These are phyloP conservation scores for Baeospora myosura DNA, from an alignment of 1,284 basidiomycete genomes.

Conservation along the genomic window DNA sequence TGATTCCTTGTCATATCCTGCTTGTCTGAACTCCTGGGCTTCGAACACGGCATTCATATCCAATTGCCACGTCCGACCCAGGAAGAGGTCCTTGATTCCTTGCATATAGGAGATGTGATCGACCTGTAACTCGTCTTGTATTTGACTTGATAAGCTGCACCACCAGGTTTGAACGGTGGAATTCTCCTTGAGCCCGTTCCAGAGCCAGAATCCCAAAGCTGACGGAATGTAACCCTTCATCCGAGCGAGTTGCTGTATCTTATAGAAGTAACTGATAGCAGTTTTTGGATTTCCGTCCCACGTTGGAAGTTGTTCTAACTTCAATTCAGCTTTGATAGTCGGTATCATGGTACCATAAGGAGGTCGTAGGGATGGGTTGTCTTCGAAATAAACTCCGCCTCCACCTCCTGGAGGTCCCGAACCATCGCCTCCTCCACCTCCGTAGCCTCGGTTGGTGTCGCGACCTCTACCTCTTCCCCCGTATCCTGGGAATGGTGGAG, in stretches of 20 bases:
- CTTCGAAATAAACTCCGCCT: too few relatives aligned
- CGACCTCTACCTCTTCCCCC: too few relatives aligned
- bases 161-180: slow-evolving; percentile 5
- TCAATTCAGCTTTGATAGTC: slow-evolving; percentile 3
- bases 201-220: background rate
- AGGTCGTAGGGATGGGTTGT: too few relatives aligned
- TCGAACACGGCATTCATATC: slow-evolving; percentile 1
- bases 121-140: background rate
- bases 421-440: too few relatives aligned
- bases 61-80: slow-evolving; percentile 5
- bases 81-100: background rate
- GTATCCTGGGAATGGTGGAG: too few relatives aligned
- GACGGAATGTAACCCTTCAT: background rate
- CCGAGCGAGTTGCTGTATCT: too few relatives aligned
- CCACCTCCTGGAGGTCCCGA: too few relatives aligned
- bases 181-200: background rate
- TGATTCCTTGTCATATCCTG: background rate
- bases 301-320: slow-evolving; percentile 2
- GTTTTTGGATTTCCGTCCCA: too few relatives aligned
- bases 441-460: too few relatives aligned
- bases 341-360: too few relatives aligned
- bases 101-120: background rate
- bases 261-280: too few relatives aligned
- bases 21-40: slow-evolving; percentile 3
- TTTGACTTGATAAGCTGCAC: background rate